phyloP scores from a whole-genome alignment of 108 stramenopile genomes.

The Chaetoceros tenuissimus region DNA sequence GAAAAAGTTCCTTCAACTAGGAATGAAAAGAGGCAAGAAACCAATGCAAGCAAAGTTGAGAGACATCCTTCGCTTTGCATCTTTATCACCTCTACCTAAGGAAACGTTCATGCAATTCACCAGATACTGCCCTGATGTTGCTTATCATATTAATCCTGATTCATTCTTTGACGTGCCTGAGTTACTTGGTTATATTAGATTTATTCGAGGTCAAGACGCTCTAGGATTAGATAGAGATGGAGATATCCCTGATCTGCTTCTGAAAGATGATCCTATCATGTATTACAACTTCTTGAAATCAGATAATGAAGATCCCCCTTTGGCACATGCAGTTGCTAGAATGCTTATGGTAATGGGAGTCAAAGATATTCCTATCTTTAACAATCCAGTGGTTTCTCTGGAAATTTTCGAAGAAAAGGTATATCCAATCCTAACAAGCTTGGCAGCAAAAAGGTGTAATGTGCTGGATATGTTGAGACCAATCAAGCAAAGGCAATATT shows the following conservation, averaged over 20 bases:
- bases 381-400: background rate
- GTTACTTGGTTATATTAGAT: background rate
- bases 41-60: no score
- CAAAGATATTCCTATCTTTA: background rate
- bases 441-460: no score
- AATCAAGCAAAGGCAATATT: no score
- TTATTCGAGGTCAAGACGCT: background rate
- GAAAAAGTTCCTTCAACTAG: no score
- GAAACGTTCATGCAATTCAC: no score
- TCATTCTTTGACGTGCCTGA: background rate
- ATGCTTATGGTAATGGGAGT: background rate
- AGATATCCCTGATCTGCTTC: background rate
- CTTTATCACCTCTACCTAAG: no score
- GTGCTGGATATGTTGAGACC: no score
- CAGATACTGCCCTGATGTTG: no score
- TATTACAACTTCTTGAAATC: background rate
- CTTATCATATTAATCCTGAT: no score
- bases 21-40: no score
- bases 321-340: background rate
- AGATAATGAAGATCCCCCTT: background rate
- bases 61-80: no score
- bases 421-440: background rate
- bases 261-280: background rate
- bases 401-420: background rate
- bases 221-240: background rate